Base-by-base conservation (phyloP, 257 asterid genomes). In the Solanum neorickii region DNA sequence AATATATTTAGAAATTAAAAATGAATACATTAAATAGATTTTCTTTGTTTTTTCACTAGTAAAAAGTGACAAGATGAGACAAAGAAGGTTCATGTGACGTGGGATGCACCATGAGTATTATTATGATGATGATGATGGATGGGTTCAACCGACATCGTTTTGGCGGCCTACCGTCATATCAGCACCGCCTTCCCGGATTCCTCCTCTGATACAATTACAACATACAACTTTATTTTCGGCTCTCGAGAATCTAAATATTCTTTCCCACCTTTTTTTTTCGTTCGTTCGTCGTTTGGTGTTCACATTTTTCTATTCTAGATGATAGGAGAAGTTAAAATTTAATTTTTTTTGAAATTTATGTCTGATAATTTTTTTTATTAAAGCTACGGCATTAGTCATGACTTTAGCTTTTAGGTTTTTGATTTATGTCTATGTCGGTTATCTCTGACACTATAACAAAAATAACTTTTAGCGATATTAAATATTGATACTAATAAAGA, bases 261-360 rank as follows among this genome's bases (percentile, higher is more conserved):
- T 86, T 88, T 70, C n/a, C 33, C 83, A 12, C 94, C 91, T 90
- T 89, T 91, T 89, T 89, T 25, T 33, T 76, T 73, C 2, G 2
- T 21, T 52, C 1, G 83, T 90, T 91, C 90, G 90, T 16, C 9
- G 2, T 3, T 8, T 5, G 77, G 9, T 49, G 21, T 1, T 52
- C 23, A 16, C 3, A 52, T 52, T 52, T 82, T 13, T 86, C 86
- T 86, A 87, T 2, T 5, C 82, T 15, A 0, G 62, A 52, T 52
- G 23, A 6, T 3, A 52, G 1, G 42, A 39, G 1, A 0, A 59
- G 12, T 18, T 2, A 4, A 5, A 68, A 68, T 68, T 44, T 44
- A 11, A 44, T 0, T 13, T 47, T 47, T 47, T 47, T 47, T 0
- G 0, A 46, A 62, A 23, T 33, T 3, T 33, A 33, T 33, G 4